Percentiles rank a stretch among this genome's conserved stretches.
phyloP scores from a whole-genome alignment of 495 filamentous ascomycete species.

The Neurospora cerealis region DNA sequence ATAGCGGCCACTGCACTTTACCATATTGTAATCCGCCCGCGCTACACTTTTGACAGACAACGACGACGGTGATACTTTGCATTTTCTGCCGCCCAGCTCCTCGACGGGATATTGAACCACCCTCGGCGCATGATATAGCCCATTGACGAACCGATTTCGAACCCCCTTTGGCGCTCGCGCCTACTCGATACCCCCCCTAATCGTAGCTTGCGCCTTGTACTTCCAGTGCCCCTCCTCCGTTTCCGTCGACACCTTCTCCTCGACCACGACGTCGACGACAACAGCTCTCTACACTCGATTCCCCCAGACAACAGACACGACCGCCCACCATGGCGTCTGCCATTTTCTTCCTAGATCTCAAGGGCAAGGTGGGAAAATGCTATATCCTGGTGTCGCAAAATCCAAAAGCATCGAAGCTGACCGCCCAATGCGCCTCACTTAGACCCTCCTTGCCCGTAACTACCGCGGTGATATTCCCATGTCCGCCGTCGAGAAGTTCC shows the following conservation, averaged over 20 bases:
- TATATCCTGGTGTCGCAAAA: neutral
- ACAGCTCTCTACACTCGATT: neutral
- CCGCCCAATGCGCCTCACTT: neutral
- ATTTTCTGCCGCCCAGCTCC: neutral
- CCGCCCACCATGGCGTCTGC: slow-evolving; percentile 78
- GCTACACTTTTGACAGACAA: neutral
- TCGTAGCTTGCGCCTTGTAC: neutral
- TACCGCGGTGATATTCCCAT: slow-evolving; percentile 99
- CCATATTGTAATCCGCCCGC: neutral
- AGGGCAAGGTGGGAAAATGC: slow-evolving; percentile 75
- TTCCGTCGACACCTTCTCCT: neutral
- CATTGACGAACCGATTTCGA: neutral
- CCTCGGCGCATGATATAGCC: slow-evolving; percentile 4
- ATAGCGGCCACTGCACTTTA: neutral
- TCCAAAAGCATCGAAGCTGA: neutral
- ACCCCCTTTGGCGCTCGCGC: neutral
- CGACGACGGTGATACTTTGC: neutral
- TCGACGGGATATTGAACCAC: neutral
- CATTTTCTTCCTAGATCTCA: slow-evolving; percentile 97
- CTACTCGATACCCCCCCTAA: neutral
- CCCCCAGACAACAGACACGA: slow-evolving; percentile 6
- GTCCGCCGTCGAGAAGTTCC: slow-evolving; percentile 98
- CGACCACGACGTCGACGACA: neutral
- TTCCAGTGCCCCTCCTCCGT: neutral
- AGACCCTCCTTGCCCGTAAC: slow-evolving; percentile 97